These are phyloP conservation scores for Benincasa hispida DNA, from an alignment of 306 rosid genomes.

Conservation along the genomic window DNA sequence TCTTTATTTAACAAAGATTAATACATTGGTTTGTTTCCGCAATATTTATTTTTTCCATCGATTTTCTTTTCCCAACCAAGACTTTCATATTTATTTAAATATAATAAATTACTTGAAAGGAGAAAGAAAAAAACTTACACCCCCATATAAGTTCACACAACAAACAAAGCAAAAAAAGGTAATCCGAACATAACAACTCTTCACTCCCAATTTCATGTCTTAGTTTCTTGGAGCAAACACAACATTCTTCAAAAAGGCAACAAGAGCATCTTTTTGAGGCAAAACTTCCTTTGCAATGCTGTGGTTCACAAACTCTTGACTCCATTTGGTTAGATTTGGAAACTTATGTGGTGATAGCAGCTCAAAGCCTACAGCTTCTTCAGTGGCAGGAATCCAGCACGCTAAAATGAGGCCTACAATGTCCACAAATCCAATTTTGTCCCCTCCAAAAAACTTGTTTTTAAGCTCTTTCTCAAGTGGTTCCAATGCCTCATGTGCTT, in stretches of 20 bases:
- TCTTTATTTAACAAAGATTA: too few species aligned
- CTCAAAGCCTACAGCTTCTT: slow-evolving; percentile 28
- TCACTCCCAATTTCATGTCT: not conserved
- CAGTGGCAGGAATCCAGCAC: slow-evolving; percentile 27
- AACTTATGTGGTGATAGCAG: slow-evolving; percentile 12
- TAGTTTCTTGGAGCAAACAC: not conserved
- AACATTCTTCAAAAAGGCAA: not conserved
- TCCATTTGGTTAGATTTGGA: slow-evolving; percentile 35
- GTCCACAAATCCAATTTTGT: slow-evolving; percentile 32
- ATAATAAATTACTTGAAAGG: too few species aligned
- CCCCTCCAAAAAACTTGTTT: slow-evolving; percentile 44
- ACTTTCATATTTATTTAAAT: too few species aligned
- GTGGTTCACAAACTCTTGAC: slow-evolving; percentile 16
- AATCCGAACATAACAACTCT: too few species aligned
- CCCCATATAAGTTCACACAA: too few species aligned
- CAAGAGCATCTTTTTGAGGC: slow-evolving; percentile 16
- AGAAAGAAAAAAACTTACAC: too few species aligned
- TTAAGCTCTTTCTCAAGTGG: slow-evolving; percentile 40
- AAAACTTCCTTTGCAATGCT: slow-evolving; percentile 15
- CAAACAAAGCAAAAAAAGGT: too few species aligned
- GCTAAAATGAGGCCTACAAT: slow-evolving; percentile 27
- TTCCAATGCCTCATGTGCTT: slow-evolving; percentile 13
- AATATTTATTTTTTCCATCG: too few species aligned
- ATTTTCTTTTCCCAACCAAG: too few species aligned
- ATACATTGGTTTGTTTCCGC: too few species aligned